Conservation (phyloP, 441 rosid species). For the Syzygium malaccense region DNA sequence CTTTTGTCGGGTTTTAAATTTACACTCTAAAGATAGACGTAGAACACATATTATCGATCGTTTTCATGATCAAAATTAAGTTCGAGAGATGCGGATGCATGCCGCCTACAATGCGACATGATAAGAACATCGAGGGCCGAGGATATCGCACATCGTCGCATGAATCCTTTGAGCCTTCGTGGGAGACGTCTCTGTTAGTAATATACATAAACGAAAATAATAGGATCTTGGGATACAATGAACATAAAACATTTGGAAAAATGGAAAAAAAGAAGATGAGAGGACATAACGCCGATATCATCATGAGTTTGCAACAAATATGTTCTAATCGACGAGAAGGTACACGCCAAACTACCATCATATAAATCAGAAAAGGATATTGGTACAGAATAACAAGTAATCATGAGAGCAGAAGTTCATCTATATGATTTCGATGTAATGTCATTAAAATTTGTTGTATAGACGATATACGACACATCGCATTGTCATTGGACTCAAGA, state of each 20-base stretch:
- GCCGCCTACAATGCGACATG: not conserved
- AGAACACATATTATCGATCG: not conserved
- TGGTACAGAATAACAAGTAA: too few species aligned
- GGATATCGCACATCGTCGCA: not conserved
- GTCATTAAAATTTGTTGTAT: too few species aligned
- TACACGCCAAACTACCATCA: too few species aligned
- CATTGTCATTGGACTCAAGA: too few species aligned
- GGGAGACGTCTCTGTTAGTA: not conserved
- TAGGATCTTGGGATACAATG: not conserved
- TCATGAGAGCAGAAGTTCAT: too few species aligned
- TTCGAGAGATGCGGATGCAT: not conserved
- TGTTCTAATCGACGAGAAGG: too few species aligned
- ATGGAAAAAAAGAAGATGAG: too few species aligned
- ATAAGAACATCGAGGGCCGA: not conserved
- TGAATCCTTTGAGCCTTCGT: not conserved
- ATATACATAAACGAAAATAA: not conserved
- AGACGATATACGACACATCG: too few species aligned
- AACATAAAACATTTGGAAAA: not conserved
- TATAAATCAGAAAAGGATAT: too few species aligned
- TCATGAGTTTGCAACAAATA: too few species aligned
- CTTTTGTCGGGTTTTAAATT: not conserved
- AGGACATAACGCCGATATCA: too few species aligned
- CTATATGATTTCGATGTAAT: too few species aligned
- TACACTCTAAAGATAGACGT: not conserved
- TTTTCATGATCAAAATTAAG: not conserved